Evolutionary conservation across 331 rosid genomes (phyloP), one percentile per base, ranked within the genome.

Genomic region (Quercus phellos): DNA sequence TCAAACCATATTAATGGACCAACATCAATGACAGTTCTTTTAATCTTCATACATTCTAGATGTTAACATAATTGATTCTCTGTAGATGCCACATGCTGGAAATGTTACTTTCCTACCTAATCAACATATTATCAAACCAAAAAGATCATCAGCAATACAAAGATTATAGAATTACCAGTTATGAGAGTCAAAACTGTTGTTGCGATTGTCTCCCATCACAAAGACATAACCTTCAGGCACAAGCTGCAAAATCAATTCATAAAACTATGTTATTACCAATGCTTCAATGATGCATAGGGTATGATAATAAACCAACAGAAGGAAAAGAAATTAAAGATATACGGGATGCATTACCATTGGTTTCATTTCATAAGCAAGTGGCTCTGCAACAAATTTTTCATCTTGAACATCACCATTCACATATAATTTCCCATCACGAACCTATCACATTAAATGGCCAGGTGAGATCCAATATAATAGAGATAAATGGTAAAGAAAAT

Each of bases 191-290:
- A 90, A 93, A 84, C 99, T 95, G 71, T 90, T 88, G 74, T 95
- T 95, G 58, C 99, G 94, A 72, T 95, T 95, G 85, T 95, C 99
- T 77, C 99, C 99, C 97, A 95, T 73, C 35, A 95, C 99, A 80
- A 90, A 95, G 74, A 95, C 99, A 78, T 86, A 91, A 35, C 90
- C 99, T 82, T 92, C 89, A 0, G 99, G 99, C 77, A 95, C 93
- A 78, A 89, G 81, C 99, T 94, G 93, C 86, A 87, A 60, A 42
- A 81, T 54, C 55, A 66, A 43, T 51, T n/a, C 16, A 35, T 12
- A 73, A 51, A 69, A 22, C 4, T 17, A 55, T 13, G 54, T 76
- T 74, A 85, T 72, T 27, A 76, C 67, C 72, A 55, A 17, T 46
- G 63, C 51, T 4, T 29, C 17, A 18, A 29, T 5, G 7, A n/a